Percentiles rank a stretch among this genome's conserved stretches.
phyloP scores from a whole-genome alignment of 2,329 filamentous ascomycete species.

The Nigrospora oryzae region DNA sequence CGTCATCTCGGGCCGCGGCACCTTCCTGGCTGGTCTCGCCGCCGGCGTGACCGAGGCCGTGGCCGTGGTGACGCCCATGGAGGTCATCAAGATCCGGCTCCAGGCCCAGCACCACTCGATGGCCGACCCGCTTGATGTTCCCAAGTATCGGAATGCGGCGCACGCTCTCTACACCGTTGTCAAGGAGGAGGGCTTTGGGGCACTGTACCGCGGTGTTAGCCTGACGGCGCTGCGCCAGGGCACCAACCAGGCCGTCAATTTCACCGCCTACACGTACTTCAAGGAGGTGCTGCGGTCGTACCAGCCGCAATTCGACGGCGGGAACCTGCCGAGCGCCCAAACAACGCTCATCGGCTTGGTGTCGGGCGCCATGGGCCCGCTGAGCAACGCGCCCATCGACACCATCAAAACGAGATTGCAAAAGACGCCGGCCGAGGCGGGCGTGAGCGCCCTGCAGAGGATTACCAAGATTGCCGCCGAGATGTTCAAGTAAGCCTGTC shows the following conservation, averaged over 20 bases:
- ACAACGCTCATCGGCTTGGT: constrained; percentile 87
- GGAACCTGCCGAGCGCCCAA: constrained; percentile 72
- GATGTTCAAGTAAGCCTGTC: constrained; percentile 63
- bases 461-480: constrained; percentile 72
- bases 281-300: constrained; percentile 66
- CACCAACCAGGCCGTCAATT: constrained; percentile 97
- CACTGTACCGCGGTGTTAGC: constrained; percentile 87
- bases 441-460: constrained; percentile 70
- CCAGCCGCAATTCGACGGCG: constrained; percentile 60
- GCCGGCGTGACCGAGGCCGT: constrained; percentile 96
- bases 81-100: constrained; percentile 96
- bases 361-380: constrained; percentile 86
- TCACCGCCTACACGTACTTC: constrained; percentile 94
- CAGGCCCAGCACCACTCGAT: constrained; percentile 98
- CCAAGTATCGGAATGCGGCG: constrained; percentile 94
- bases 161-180: constrained; percentile 79
- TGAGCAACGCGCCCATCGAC: constrained; percentile 96
- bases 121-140: constrained; percentile 90
- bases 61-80: constrained; percentile 94
- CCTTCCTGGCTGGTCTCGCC: constrained; percentile 67
- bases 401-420: constrained; percentile 98
- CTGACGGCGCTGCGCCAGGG: constrained; percentile 91
- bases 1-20: constrained; percentile 59
- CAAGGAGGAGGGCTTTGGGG: constrained; percentile 79
- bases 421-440: constrained; percentile 74